phyloP scores from a whole-genome alignment of 2,329 filamentous ascomycete genomes.

The Lecanicillium sp. region DNA sequence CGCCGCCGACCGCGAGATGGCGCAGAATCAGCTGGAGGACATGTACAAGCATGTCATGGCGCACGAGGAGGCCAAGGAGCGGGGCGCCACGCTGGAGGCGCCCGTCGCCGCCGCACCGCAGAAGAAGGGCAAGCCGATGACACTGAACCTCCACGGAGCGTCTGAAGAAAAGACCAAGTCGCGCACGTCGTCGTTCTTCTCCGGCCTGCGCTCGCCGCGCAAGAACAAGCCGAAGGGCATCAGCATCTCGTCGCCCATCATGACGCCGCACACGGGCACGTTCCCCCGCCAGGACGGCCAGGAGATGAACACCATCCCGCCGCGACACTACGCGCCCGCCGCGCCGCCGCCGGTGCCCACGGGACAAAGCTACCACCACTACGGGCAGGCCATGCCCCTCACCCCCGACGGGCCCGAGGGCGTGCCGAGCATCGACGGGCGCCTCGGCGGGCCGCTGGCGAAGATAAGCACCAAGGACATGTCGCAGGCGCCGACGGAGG shows the following conservation, averaged over 20 bases:
- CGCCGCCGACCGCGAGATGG: slow-evolving; percentile 64
- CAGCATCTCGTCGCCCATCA: slow-evolving; percentile 59
- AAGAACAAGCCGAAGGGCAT: slow-evolving; percentile 47
- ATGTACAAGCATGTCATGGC: slow-evolving; percentile 91
- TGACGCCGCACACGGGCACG: slow-evolving; percentile 55
- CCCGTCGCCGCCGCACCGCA: slow-evolving; percentile 31
- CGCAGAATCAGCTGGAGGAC: slow-evolving; percentile 78
- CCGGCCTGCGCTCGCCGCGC: slow-evolving; percentile 54
- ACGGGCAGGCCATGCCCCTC: slow-evolving; percentile 23
- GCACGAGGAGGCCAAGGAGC: slow-evolving; percentile 66
- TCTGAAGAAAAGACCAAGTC: slow-evolving; percentile 48
- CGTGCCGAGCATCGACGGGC: slow-evolving; percentile 48
- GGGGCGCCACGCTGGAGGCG: slow-evolving; percentile 43
- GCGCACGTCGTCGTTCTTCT: slow-evolving; percentile 52
- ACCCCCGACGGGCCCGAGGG: slow-evolving; percentile 33
- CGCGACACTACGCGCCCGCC: slow-evolving; percentile 51
- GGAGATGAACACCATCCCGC: slow-evolving; percentile 53
- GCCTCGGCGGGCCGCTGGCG: slow-evolving; percentile 38
- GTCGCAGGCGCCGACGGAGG: slow-evolving; percentile 35
- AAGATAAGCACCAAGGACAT: slow-evolving; percentile 29
- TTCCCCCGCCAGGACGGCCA: slow-evolving; percentile 50
- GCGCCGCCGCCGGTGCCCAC: slow-evolving; percentile 51
- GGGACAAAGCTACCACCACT: slow-evolving; percentile 35
- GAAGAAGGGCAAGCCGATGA: slow-evolving; percentile 46
- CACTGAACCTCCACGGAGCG: slow-evolving; percentile 39